phyloP scores from a whole-genome alignment of 2,329 filamentous ascomycete genomes.

The Colletotrichum siamense region DNA sequence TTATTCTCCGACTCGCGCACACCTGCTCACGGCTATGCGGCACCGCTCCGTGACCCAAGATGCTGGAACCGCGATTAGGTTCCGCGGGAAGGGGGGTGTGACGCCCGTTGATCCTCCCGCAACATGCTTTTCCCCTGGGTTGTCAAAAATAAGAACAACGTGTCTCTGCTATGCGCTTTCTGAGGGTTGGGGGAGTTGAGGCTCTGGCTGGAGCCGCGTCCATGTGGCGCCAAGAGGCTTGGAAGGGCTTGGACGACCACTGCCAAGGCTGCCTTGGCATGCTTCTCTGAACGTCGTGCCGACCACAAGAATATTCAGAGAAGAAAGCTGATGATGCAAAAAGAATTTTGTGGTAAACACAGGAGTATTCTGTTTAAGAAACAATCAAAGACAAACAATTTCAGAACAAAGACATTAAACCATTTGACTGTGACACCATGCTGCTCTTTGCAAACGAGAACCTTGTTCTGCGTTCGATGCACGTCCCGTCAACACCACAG shows the following conservation, averaged over 20 bases:
- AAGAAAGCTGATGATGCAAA: neutral
- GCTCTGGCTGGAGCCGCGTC: constrained; percentile 9
- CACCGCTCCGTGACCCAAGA: neutral
- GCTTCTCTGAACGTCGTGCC: neutral
- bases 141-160: neutral
- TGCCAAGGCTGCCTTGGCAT: constrained; percentile 13
- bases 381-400: neutral
- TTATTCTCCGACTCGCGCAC: neutral
- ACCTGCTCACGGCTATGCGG: neutral
- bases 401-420: neutral
- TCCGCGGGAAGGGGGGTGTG: neutral
- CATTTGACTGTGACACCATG: neutral
- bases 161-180: neutral
- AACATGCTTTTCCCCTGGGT: neutral
- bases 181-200: constrained; percentile 7
- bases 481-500: neutral
- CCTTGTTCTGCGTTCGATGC: neutral
- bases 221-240: neutral
- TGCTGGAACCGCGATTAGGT: neutral
- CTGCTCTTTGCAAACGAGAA: neutral
- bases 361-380: neutral
- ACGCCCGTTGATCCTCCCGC: neutral
- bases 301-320: neutral
- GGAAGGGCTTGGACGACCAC: neutral
- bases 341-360: neutral